Evolutionary conservation across 2,329 filamentous ascomycete species (phyloP), one percentile per base, ranked within the genome.

Genomic region (Ceratocystis harringtonii): DNA sequence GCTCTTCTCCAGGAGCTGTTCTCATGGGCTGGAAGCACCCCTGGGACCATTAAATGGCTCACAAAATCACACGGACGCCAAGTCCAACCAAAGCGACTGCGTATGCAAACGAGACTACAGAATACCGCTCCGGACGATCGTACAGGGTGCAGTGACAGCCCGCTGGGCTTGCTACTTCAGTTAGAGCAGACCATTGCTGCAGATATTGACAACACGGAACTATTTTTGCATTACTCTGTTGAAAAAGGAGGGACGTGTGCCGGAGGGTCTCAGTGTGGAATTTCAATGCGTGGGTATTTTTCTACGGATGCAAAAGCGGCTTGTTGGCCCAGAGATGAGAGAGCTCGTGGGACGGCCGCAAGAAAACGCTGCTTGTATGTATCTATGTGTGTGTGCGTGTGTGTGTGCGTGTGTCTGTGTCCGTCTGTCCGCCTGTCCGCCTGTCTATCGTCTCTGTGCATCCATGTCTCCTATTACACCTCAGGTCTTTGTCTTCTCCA

Each of bases 1-100:
- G 62, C 67, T 67, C 65, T 17, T 58, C 43, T 64, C 41, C 68
- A 86, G 83, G 83, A 65, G 82, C 92, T 28, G 92, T 85, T 65
- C 79, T 97, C 69, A 75, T 99, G 72, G 94, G 94, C 75, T 90
- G 85, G 88, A 96, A 91, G 80, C 94, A 97, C 77, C 94, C 91
- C 70, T 96, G 91, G 90, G 92, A 96, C 71, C 91, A 96, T 78
- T 96, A 80, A 82, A 76, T 67, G 69, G 62, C 19, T 48, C 65
- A 44, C 25, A 7, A 17, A n/a, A 58, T 12, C 32, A 36, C 25
- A 55, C 12, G 2, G 52, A 17, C 12, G 28, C 28, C 4, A 30
- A 2, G 45, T 7, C 52, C 52, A 30, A 36, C n/a, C 7, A 58
- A 58, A 10, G n/a, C 28, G 15, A 19, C 32, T 7, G 17, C 17